phyloP scores from a whole-genome alignment of 345 rosid genomes.

The Rhodamnia rubescens region DNA sequence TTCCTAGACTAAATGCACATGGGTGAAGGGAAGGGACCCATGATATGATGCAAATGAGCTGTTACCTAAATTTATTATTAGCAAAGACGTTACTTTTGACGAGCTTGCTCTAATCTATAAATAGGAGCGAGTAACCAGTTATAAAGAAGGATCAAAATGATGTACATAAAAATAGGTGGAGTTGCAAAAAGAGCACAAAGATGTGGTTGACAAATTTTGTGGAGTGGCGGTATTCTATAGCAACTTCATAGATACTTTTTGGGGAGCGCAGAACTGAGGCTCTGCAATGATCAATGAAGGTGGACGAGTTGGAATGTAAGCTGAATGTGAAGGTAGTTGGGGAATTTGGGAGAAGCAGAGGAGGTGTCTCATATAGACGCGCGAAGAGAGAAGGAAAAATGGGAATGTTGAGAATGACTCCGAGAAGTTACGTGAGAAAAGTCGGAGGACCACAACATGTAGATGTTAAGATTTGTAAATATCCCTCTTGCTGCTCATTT shows the following conservation, averaged over 20 bases:
- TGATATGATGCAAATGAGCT: no score
- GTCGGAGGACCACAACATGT: not conserved
- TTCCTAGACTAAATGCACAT: not conserved
- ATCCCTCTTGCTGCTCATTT: not conserved
- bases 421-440: not conserved
- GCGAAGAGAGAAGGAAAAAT: not conserved
- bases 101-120: not conserved
- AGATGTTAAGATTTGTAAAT: not conserved
- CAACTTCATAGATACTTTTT: not conserved
- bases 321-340: no score
- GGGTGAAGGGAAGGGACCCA: not conserved
- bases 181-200: not conserved
- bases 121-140: not conserved
- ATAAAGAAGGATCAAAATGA: no score
- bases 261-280: not conserved
- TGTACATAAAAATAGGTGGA: no score
- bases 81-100: not conserved
- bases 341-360: not conserved
- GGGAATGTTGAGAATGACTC: not conserved
- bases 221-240: not conserved
- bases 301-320: not conserved
- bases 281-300: not conserved
- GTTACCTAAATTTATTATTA: not conserved
- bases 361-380: fast-evolving
- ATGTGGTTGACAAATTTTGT: not conserved